Base-by-base conservation (phyloP, 192 early-diverging fungal species). In the Linnemannia schmuckeri region DNA sequence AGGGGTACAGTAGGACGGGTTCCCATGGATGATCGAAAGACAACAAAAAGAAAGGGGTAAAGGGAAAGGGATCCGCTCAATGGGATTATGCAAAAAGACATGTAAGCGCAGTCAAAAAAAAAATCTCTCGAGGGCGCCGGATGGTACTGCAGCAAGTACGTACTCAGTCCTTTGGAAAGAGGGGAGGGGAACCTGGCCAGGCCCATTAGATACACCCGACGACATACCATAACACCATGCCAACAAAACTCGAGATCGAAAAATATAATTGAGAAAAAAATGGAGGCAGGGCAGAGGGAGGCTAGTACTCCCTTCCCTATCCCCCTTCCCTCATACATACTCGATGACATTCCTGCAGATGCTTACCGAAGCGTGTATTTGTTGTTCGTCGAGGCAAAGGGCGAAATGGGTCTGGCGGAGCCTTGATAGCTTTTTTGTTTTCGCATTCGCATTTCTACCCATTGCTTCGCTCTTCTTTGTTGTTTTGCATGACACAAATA, bases 401-500 rank as follows among this genome's bases (percentile, higher is more conserved):
- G 61, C 61, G 12, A 24, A 27, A 57, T 57, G 55, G 55, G n/a
- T 57, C 55, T 24, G 4, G n/a, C 27, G n/a, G 6, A 57, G n/a
- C 22, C 55, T 57, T 57, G n/a, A 18, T n/a, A 57, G 24, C 61
- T 63, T 63, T 63, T 63, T 8, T 63, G n/a, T 27, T 24, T 27
- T 3, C 8, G 9, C 10, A 27, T 63, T 63, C n/a, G 24, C 24
- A 8, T 10, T 17, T 33, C 9, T 15, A 10, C 17, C 15, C 0
- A 70, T 44, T 18, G 47, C 27, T 40, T 40, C 4, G 18, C 35
- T 71, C 41, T 73, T 30, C 41, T 46, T 73, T 20, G n/a, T 46
- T 30, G 30, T 74, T 47, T 22, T 47, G 46, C 44, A 74, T 74
- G 41, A 74, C 72, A 73, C n/a, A 20, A 30, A 74, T 4, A 74